These are phyloP conservation scores for Sclerotinia minor DNA, from an alignment of 2,329 filamentous ascomycete genomes.

Conservation along the genomic window DNA sequence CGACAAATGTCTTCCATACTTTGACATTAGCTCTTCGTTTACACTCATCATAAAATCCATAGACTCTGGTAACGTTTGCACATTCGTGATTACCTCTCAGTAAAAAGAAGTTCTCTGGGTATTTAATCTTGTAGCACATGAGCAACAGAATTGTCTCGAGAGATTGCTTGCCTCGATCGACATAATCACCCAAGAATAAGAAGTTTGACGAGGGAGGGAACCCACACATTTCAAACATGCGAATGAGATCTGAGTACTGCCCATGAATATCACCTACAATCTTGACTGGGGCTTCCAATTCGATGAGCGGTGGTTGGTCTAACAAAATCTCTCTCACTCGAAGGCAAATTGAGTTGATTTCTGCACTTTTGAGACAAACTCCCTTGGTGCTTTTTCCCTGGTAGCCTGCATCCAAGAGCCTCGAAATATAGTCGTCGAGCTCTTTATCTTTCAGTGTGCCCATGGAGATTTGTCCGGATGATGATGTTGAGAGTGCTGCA, in stretches of 20 bases:
- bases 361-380: conserved; percentile 94
- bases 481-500: conserved; percentile 42
- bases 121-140: conserved; percentile 96
- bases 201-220: conserved; percentile 92
- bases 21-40: conserved; percentile 96
- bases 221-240: conserved; percentile 98
- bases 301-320: conserved; percentile 86
- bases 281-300: conserved; percentile 93
- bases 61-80: conserved; percentile 91
- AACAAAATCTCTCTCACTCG: conserved; percentile 86
- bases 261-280: conserved; percentile 97
- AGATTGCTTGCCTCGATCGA: conserved; percentile 93
- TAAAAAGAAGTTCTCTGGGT: conserved; percentile 95
- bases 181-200: conserved; percentile 92
- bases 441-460: conserved; percentile 89
- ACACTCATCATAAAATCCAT: conserved; percentile 98
- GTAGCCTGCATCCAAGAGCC: conserved; percentile 91
- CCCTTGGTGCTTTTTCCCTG: conserved; percentile 97
- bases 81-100: conserved; percentile 95
- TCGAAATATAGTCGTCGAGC: conserved; percentile 94
- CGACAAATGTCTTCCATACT: conserved; percentile 96
- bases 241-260: conserved; percentile 92
- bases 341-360: conserved; percentile 91
- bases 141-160: conserved; percentile 91
- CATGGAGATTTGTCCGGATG: conserved; percentile 69